Percentiles rank a stretch among this genome's conserved stretches.
Evolutionary conservation across 2,329 filamentous ascomycete species (phyloP).

Genomic region (Pseudogymnoascus sp.): DNA sequence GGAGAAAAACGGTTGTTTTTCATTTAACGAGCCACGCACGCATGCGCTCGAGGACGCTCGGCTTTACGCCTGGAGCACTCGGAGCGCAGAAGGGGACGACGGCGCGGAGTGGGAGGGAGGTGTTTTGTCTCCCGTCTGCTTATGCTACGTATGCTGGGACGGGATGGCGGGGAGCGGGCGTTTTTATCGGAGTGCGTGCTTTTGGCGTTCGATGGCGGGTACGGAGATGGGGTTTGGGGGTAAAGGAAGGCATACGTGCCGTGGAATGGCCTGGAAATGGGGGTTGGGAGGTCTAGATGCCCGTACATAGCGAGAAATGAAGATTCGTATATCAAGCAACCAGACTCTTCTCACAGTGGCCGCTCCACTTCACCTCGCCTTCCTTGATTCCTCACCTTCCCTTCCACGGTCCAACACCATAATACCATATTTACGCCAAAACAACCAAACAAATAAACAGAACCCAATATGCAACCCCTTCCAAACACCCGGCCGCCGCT

Average conservation of each 20-base stretch:
- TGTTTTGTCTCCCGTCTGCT: background rate
- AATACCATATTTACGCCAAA: background rate
- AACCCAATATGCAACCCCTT: background rate
- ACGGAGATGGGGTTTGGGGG: background rate
- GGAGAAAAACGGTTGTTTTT: background rate
- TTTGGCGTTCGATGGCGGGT: background rate
- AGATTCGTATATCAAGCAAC: conserved; percentile 3
- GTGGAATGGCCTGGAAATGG: background rate
- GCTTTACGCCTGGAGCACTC: background rate
- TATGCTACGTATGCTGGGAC: conserved; percentile 1
- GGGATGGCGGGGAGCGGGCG: background rate
- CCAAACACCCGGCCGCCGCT: background rate
- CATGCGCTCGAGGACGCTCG: background rate
- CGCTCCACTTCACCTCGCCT: background rate
- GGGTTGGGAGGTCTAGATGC: background rate
- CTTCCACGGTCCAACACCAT: background rate
- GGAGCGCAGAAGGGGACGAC: background rate
- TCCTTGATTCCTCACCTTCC: background rate
- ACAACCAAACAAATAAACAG: background rate
- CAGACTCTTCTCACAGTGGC: background rate
- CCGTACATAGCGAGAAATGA: background rate
- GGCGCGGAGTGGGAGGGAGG: background rate
- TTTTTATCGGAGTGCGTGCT: background rate
- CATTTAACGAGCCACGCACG: background rate
- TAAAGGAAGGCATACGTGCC: background rate